Base-by-base conservation (phyloP, 805 yeast genomes). In the Scheffersomyces spartinae region DNA sequence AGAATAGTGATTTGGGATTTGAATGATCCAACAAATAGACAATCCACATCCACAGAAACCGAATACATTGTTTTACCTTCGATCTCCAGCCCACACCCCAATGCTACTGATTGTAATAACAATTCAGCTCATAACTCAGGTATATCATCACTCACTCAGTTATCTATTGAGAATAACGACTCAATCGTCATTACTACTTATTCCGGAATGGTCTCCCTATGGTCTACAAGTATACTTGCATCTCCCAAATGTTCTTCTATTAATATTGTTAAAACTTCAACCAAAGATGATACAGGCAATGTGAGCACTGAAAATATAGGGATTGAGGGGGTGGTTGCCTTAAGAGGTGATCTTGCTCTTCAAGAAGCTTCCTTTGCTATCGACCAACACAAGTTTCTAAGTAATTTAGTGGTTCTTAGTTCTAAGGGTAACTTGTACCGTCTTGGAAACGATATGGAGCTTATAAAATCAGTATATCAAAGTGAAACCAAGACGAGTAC, bases 1-100 rank as follows among this genome's bases (percentile, higher is more conserved):
- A 44, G 42, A 18, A 26, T 60, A 2, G 58, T 47, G 6, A 40
- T 56, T 17, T 60, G 64, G 64, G 62, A 58, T 26, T 34, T 57
- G 12, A 9, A 10, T 6, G 16, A 16, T 7, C 16, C 9, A 21
- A 21, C n/a, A 5, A 12, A 5, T 15, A n/a, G 4, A 5, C 9
- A 6, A 21, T 26, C 14, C 18, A 13, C 10, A 20, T 17, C 20
- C 28, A 26, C 17, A n/a, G 10, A 5, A 7, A 17, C 24, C 28
- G 3, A 10, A 19, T 9, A 17, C 27, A 8, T 20, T 13, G 13
- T 8, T 25, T 10, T 23, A 10, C 14, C n/a, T 13, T 4, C 25
- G 16, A 3, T 19, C 15, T 17, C 15, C 25, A 7, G n/a, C 25
- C 2, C 18, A 10, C n/a, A 23, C 16, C 11, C 7, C 11, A 15